phyloP scores from a whole-genome alignment of 768 basidiomycete species.

The Lentinula boryana region DNA sequence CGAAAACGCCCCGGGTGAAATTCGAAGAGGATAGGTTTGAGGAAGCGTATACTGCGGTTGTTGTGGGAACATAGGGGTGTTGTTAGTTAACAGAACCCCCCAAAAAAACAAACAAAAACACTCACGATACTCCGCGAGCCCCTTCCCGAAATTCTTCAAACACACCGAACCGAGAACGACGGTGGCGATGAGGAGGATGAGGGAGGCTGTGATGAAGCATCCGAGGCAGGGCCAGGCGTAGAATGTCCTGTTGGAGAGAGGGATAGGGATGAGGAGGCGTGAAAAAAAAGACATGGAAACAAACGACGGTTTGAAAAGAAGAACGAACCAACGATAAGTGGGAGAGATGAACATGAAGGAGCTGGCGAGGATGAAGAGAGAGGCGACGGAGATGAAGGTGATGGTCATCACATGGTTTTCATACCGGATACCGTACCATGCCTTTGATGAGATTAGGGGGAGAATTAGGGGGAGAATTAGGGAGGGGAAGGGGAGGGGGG shows the following conservation, averaged over 20 bases:
- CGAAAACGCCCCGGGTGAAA: too few relatives aligned
- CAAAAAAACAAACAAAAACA: too few relatives aligned
- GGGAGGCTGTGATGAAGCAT: conserved; percentile 18
- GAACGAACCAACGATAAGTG: background rate
- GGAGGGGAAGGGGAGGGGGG: too few relatives aligned
- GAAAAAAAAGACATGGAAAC: too few relatives aligned
- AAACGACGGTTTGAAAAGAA: too few relatives aligned
- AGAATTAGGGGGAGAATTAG: too few relatives aligned
- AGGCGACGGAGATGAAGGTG: conserved; percentile 35
- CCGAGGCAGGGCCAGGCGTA: conserved; percentile 23
- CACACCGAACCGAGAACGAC: conserved; percentile 42
- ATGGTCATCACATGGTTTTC: conserved; percentile 38
- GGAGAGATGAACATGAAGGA: conserved; percentile 33
- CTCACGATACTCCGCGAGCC: conserved; percentile 31
- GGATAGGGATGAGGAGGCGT: too few relatives aligned
- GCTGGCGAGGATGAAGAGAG: conserved; percentile 32
- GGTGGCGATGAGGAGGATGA: conserved; percentile 20
- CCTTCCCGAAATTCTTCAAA: conserved; percentile 46
- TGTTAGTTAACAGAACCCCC: too few relatives aligned
- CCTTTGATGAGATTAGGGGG: conserved; percentile 27
- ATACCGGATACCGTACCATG: conserved; percentile 45
- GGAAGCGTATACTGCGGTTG: too few relatives aligned
- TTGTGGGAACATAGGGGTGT: too few relatives aligned
- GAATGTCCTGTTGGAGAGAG: conserved; percentile 15
- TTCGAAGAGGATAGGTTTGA: too few relatives aligned